phyloP scores from a whole-genome alignment of 768 basidiomycete species.

The Daedalea quercina region DNA sequence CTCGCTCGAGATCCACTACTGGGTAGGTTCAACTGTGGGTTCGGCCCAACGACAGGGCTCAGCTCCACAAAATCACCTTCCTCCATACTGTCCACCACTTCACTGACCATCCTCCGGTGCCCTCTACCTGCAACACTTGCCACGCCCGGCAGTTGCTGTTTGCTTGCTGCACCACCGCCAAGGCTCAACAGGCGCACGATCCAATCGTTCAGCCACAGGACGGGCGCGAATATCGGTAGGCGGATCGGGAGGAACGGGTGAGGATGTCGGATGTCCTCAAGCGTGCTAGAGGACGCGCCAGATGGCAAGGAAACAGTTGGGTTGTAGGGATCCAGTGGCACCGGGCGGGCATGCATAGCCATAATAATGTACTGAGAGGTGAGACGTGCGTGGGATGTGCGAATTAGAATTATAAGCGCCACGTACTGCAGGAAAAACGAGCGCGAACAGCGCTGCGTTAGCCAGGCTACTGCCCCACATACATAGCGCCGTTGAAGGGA shows the following conservation, averaged over 20 bases:
- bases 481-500: constrained; percentile 69
- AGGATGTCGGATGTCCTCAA: constrained; percentile 49
- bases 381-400: background rate
- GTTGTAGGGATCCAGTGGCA: constrained; percentile 72
- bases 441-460: constrained; percentile 77
- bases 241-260: constrained; percentile 79
- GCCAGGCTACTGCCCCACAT: constrained; percentile 68
- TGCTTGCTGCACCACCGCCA: constrained; percentile 26
- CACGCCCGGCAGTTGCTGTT: constrained; percentile 18
- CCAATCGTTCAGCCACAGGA: constrained; percentile 69
- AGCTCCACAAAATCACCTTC: constrained; percentile 41
- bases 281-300: constrained; percentile 19
- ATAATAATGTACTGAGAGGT: constrained; percentile 73
- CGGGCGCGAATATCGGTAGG: constrained; percentile 65
- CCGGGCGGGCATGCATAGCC: constrained; percentile 71
- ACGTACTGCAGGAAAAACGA: constrained; percentile 73
- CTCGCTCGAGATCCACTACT: background rate
- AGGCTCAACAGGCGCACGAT: constrained; percentile 59
- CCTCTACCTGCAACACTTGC: background rate
- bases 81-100: constrained; percentile 53
- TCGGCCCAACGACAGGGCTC: constrained; percentile 6
- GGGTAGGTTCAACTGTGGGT: background rate
- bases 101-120: constrained; percentile 23
- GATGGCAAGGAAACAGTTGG: constrained; percentile 30
- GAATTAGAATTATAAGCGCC: background rate